Evolutionary conservation across 179 eudicot species (phyloP), one percentile per base, ranked within the genome.

Genomic region (Beta macrorhiza): DNA sequence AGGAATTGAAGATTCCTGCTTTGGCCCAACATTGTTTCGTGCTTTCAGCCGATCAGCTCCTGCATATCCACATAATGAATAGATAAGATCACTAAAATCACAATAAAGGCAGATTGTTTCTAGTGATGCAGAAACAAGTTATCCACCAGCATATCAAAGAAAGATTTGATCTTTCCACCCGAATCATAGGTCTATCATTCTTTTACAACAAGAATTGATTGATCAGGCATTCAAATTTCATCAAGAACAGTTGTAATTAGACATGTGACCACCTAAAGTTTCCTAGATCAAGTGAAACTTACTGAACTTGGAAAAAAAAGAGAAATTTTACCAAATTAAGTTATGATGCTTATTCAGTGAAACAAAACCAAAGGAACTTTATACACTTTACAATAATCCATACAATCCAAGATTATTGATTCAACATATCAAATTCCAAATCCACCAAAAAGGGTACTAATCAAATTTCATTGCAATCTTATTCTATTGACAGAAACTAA

Each of bases 11-110:
- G 89, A n/a, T 56, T 92, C 98, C 78, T 78, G 88, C 81, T 82
- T 88, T 17, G 80, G 84, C 72, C 87, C 94, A 44, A 82, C 89
- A 85, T 86, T 90, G 83, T 87, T 92, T 77, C 92, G 88, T 19
- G 90, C 49, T 83, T 89, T 92, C 17, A 85, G 72, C 85, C 92
- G 89, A 72, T 93, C 98, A 63, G 84, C 95, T 79, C 98, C 98
- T 95, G 88, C 74, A 86, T 80, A 74, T 78, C 42, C 81, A 78
- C 58, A 55, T 25, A 22, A 53, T 5, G 45, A 2, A 42, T 61
- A 42, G 47, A 42, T 45, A 32, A 80, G 53, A 20, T 81, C 76
- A 78, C 9, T 67, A 25, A 52, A 19, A 69, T 62, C 56, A 20
- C 7, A 59, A 9, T 56, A 59, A 42, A 20, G 22, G 44, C 68